phyloP scores from a whole-genome alignment of 2,329 filamentous ascomycete species.

The Dactylellina parvicollis region DNA sequence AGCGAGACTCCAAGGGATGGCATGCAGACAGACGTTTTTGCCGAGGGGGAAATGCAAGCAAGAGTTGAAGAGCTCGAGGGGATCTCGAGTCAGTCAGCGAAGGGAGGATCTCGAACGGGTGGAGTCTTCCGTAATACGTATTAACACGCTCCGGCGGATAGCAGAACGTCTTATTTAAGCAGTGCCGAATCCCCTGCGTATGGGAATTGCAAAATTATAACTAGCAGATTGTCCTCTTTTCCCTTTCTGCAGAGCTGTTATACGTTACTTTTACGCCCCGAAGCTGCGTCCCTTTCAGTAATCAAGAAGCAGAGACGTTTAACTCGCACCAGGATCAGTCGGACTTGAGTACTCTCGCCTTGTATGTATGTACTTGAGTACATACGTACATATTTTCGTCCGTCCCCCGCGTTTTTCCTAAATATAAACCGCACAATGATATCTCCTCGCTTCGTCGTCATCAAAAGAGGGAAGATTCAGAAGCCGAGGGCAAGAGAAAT shows the following conservation, averaged over 20 bases:
- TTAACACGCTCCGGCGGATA: neutral
- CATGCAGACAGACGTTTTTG: constrained; percentile 4
- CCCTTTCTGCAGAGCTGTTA: constrained; percentile 16
- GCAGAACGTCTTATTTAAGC: constrained; percentile 44
- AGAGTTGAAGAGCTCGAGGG: constrained; percentile 36
- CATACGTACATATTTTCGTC: neutral
- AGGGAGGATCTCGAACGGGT: neutral
- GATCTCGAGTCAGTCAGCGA: neutral
- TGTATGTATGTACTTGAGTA: neutral
- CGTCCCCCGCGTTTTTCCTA: constrained; percentile 31
- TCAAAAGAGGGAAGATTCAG: constrained; percentile 47
- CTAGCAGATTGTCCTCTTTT: neutral
- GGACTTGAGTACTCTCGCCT: too few relatives aligned
- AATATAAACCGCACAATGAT: constrained; percentile 15
- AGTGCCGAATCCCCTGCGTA: constrained; percentile 35
- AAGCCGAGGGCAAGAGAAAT: constrained; percentile 35
- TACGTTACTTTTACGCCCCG: constrained; percentile 5
- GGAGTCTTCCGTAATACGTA: constrained; percentile 12
- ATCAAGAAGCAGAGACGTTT: constrained; percentile 27
- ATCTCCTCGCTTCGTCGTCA: constrained; percentile 39
- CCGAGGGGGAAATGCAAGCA: constrained; percentile 19
- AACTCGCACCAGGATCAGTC: constrained; percentile 42
- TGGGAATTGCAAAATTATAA: constrained; percentile 2
- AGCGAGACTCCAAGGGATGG: too few relatives aligned
- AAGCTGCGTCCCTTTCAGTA: constrained; percentile 7